These are phyloP conservation scores for Starmerella vitae DNA, from an alignment of 805 yeast genomes.

Conservation along the genomic window DNA sequence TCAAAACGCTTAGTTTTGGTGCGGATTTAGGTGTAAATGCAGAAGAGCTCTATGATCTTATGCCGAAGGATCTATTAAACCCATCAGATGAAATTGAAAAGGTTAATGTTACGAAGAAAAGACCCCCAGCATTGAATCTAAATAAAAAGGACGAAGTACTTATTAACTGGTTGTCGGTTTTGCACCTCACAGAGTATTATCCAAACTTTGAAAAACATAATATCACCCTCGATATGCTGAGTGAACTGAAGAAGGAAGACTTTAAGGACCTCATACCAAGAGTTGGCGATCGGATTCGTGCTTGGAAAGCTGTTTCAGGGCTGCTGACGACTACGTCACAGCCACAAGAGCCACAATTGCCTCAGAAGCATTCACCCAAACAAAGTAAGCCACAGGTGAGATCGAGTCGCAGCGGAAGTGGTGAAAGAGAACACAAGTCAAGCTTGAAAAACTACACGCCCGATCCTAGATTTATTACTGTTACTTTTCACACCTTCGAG, in stretches of 20 bases:
- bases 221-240: conserved; percentile 42
- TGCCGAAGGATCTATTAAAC: too few species aligned
- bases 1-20: too few species aligned
- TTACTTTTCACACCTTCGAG: conserved; percentile 5
- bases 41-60: too few species aligned
- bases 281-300: conserved; percentile 69
- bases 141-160: neutral
- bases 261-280: conserved; percentile 59
- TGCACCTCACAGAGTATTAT: conserved; percentile 20
- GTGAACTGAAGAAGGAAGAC: conserved; percentile 49
- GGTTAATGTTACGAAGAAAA: neutral
- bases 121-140: neutral
- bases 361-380: too few species aligned
- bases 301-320: conserved; percentile 45
- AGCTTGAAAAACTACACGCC: neutral
- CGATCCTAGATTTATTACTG: neutral
- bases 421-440: neutral
- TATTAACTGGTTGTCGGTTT: conserved; percentile 3
- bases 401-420: neutral
- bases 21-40: too few species aligned
- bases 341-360: neutral
- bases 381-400: neutral
- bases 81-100: too few species aligned
- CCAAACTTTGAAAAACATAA: conserved; percentile 33
- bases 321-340: conserved; percentile 18